Evolutionary conservation across 2,329 filamentous ascomycete species (phyloP).

Genomic region (Fusarium brevicatenulatum): DNA sequence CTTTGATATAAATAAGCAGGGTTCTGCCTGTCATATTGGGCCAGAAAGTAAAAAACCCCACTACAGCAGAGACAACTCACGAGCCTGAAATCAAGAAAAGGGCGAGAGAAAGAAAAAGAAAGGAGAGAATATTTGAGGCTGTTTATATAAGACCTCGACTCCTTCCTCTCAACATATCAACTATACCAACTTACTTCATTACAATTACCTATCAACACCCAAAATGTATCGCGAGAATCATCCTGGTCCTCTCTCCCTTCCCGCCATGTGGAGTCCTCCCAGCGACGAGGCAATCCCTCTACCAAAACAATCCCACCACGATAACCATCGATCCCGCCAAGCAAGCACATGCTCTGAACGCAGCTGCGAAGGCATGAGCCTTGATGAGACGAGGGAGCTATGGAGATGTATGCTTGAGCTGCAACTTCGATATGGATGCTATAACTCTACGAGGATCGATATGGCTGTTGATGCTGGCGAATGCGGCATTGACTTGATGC

Average conservation of each 20-base stretch:
- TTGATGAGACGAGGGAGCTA: constrained; percentile 54
- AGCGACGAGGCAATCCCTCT: constrained; percentile 24
- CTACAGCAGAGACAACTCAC: constrained; percentile 41
- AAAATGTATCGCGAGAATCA: constrained; percentile 40
- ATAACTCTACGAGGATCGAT: constrained; percentile 60
- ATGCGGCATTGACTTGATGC: constrained; percentile 54
- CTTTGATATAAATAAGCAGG: constrained; percentile 26
- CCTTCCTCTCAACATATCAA: neutral
- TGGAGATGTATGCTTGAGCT: constrained; percentile 62
- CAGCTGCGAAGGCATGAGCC: constrained; percentile 48
- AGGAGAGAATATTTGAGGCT: neutral
- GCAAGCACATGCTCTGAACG: constrained; percentile 45
- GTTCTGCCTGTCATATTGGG: constrained; percentile 31
- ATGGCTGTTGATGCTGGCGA: constrained; percentile 57
- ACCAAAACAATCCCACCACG: constrained; percentile 24
- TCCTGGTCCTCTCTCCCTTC: constrained; percentile 35
- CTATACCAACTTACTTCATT: neutral
- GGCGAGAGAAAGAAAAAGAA: neutral
- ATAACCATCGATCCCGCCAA: constrained; percentile 32
- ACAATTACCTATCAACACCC: neutral
- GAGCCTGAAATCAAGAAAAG: constrained; percentile 20
- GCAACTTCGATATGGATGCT: constrained; percentile 59
- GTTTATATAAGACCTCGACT: constrained; percentile 14
- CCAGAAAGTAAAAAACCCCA: constrained; percentile 22
- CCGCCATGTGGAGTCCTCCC: constrained; percentile 32